Conservation (phyloP, 305 asterid species). For the Fraxinus sp. region DNA sequence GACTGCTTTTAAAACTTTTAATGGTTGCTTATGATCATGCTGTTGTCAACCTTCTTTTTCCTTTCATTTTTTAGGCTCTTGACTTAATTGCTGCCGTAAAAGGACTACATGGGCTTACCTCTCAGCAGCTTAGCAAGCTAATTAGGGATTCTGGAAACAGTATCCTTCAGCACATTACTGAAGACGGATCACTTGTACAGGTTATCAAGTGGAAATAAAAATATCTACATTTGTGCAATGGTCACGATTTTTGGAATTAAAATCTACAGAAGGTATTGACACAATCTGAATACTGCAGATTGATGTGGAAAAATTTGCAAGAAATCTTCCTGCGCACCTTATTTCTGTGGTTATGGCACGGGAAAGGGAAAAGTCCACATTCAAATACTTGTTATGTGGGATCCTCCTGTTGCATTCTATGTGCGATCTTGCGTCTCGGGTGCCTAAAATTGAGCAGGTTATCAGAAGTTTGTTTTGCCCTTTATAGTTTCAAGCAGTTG, state of each 20-base stretch:
- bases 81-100: conserved; percentile 83
- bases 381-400: conserved; percentile 89
- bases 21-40: conserved; percentile 19
- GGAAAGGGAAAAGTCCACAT: conserved; percentile 63
- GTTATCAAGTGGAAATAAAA: conserved; percentile 34
- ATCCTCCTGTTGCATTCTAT: conserved; percentile 79
- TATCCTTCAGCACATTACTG: conserved; percentile 49
- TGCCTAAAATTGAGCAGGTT: conserved; percentile 90
- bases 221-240: conserved; percentile 12
- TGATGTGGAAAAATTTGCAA: conserved; percentile 76
- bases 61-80: conserved; percentile 50
- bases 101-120: conserved; percentile 76
- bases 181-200: conserved; percentile 71
- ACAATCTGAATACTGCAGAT: conserved; percentile 53
- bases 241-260: conserved; percentile 1
- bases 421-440: conserved; percentile 88
- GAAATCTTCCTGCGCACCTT: conserved; percentile 85
- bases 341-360: conserved; percentile 77
- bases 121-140: conserved; percentile 77
- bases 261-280: conserved; percentile 21
- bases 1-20: conserved; percentile 6
- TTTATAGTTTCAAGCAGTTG: conserved; percentile 10
- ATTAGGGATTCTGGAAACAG: conserved; percentile 76
- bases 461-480: conserved; percentile 21
- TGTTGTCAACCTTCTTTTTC: background rate